These are phyloP conservation scores for Vickermania spadyakhi DNA, from an alignment of 208 protist species.

Conservation along the genomic window DNA sequence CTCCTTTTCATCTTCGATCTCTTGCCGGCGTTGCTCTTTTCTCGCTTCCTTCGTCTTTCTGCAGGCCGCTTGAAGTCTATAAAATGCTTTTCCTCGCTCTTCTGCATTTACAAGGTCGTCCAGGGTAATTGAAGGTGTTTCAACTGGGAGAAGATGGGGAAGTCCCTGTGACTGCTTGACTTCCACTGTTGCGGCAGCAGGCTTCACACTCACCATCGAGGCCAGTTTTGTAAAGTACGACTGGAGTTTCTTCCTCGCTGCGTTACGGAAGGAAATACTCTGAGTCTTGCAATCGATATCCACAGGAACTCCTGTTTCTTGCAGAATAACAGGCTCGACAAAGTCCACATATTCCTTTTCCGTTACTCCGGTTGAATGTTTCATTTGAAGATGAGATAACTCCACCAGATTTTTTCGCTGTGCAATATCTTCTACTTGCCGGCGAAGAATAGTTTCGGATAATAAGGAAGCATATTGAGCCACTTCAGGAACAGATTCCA, in stretches of 20 bases:
- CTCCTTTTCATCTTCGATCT: conserved; percentile 35
- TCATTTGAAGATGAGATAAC: conserved; percentile 24
- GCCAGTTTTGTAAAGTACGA: conserved; percentile 38
- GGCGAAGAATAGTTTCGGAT: conserved; percentile 40
- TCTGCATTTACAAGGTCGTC: conserved; percentile 1
- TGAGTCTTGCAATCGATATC: conserved; percentile 64
- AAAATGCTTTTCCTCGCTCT: neutral
- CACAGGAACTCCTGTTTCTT: conserved; percentile 39
- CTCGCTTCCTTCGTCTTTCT: neutral
- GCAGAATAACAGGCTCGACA: conserved; percentile 54
- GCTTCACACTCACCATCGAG: conserved; percentile 14
- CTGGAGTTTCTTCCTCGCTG: conserved; percentile 50
- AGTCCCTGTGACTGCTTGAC: conserved; percentile 12
- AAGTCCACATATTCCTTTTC: conserved; percentile 45
- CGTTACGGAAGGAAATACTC: conserved; percentile 50
- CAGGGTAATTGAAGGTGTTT: conserved; percentile 3
- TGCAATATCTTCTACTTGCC: conserved; percentile 44
- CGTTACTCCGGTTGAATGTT: conserved; percentile 18
- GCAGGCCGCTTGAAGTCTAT: neutral
- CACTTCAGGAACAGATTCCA: neutral
- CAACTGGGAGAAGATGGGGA: conserved; percentile 9
- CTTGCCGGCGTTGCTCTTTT: conserved; percentile 11
- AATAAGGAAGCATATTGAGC: conserved; percentile 18
- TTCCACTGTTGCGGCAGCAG: conserved; percentile 9
- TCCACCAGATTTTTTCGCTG: conserved; percentile 31